Base-by-base conservation (phyloP, 2,329 filamentous ascomycete species). In the Plectosphaerella plurivora region DNA sequence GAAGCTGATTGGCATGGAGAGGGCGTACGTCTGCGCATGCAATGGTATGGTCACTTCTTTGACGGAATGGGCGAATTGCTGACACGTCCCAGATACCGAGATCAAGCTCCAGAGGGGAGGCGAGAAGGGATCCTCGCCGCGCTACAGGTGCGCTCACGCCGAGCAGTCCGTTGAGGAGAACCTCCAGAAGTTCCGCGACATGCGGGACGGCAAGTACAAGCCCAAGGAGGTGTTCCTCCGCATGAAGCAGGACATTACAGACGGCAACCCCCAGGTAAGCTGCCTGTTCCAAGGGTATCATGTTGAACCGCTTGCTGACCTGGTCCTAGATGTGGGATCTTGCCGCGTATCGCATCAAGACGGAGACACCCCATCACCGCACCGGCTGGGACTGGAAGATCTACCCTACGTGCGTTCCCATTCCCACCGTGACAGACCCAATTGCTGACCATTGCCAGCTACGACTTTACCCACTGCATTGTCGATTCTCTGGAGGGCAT, bases 401-500 rank as follows among this genome's bases (percentile, higher is more conserved):
- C 57, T 97, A 96, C 67, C 94, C 94, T 0, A 95, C 93, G 10
- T 57, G 54, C 18, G 50, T 48, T 10, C 7, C 28, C 22, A 3
- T 3, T 37, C 12, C 1, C 8, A 6, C 6, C 14, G 36, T 3
- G 47, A 15, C 14, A 5, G 5, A 14, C 36, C 10, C 20, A 15
- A 41, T 14, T 24, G 18, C n/a, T 51, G 24, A 39, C 44, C 3
- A 6, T 18, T 11, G 4, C 14, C 35, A 51, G 44, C 8, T 97
- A 97, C 64, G 92, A 96, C 68, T 95, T 95, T 66, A 88, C 88
- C 0, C 90, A 95, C 73, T 96, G 89, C 68, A 76, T 97, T 20
- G 93, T 89, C 62, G 94, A 97, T 77, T 92, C 89, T 60, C 90
- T 96, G 58, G 94, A 99, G 69, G 82, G 82, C 16, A 95, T 97